phyloP scores from a whole-genome alignment of 345 rosid genomes.

The Eucalyptus pauciflora region DNA sequence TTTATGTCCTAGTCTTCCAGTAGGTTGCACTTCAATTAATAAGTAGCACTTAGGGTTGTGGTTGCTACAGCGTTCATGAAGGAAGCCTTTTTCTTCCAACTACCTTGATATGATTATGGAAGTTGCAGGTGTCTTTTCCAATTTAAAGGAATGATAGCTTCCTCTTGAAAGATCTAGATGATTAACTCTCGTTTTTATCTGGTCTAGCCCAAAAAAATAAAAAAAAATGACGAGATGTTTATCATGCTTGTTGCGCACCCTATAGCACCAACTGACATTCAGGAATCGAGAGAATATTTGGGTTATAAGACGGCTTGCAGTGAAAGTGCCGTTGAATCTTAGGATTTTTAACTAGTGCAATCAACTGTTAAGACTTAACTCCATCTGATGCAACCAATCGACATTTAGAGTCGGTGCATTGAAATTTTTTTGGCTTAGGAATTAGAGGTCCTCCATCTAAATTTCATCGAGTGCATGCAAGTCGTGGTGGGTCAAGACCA shows the following conservation, averaged over 20 bases:
- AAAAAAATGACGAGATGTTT: accelerated
- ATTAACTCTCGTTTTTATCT: not conserved
- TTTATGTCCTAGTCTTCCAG: not conserved
- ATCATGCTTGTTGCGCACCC: not conserved
- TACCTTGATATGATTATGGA: not conserved
- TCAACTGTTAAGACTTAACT: not conserved
- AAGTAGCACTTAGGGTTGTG: not conserved
- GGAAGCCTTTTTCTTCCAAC: not conserved
- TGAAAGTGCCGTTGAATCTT: not conserved
- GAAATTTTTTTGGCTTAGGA: accelerated
- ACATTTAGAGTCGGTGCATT: not conserved
- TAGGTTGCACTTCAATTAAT: not conserved
- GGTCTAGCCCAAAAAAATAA: not conserved
- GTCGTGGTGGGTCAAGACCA: not conserved
- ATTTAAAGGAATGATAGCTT: not conserved
- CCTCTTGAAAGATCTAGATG: not conserved
- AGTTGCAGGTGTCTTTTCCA: not conserved
- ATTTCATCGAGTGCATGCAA: not conserved
- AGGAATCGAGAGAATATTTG: not conserved
- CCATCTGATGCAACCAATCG: accelerated
- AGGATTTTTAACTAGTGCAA: not conserved
- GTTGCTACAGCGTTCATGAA: not conserved
- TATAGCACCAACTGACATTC: not conserved
- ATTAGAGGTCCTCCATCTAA: not conserved
- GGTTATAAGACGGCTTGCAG: not conserved